A percentile compares a stretch with the other conserved stretches of the same genome.
Conservation (phyloP, 768 basidiomycete species). For the Strobilomyces dryophilus region DNA sequence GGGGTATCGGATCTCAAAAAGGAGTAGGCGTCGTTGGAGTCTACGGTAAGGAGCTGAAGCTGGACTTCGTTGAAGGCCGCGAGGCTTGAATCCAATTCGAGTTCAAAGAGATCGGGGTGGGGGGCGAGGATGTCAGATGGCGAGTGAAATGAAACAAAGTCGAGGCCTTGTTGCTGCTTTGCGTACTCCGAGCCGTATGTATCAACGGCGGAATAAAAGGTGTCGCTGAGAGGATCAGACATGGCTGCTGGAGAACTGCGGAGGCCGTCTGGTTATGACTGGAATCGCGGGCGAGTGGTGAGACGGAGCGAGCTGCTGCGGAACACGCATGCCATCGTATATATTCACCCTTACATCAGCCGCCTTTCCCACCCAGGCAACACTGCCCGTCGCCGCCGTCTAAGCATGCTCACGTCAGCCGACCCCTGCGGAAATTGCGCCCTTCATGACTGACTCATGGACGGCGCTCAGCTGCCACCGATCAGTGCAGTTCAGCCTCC, state of each 20-base stretch:
- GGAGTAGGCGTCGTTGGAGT: slow-evolving; percentile 61
- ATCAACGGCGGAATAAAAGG: slow-evolving; percentile 32
- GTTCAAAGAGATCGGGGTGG: slow-evolving; percentile 79
- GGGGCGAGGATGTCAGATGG: slow-evolving; percentile 71
- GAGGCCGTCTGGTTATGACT: slow-evolving; percentile 17
- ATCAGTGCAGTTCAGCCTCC: slow-evolving; percentile 13
- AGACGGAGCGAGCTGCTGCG: slow-evolving; percentile 21
- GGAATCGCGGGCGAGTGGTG: slow-evolving; percentile 3
- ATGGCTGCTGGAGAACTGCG: slow-evolving; percentile 27
- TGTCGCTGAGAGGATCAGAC: slow-evolving; percentile 30
- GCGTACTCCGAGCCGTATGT: slow-evolving; percentile 35
- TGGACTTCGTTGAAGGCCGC: slow-evolving; percentile 62
- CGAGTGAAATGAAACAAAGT: slow-evolving; percentile 67
- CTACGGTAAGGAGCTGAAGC: slow-evolving; percentile 59
- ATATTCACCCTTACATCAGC: slow-evolving; percentile 35
- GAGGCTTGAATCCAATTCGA: slow-evolving; percentile 71
- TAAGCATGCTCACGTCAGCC: slow-evolving; percentile 19
- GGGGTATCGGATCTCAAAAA: slow-evolving; percentile 60
- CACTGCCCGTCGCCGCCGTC: slow-evolving; percentile 19
- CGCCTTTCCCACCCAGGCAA: slow-evolving; percentile 24
- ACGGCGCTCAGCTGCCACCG: slow-evolving; percentile 23
- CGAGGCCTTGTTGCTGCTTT: slow-evolving; percentile 45
- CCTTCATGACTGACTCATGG: neutral
- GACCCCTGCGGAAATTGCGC: slow-evolving; percentile 17
- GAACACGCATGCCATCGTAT: slow-evolving; percentile 32